Base-by-base conservation (phyloP, 2,329 filamentous ascomycete species). In the Moelleriella libera region DNA sequence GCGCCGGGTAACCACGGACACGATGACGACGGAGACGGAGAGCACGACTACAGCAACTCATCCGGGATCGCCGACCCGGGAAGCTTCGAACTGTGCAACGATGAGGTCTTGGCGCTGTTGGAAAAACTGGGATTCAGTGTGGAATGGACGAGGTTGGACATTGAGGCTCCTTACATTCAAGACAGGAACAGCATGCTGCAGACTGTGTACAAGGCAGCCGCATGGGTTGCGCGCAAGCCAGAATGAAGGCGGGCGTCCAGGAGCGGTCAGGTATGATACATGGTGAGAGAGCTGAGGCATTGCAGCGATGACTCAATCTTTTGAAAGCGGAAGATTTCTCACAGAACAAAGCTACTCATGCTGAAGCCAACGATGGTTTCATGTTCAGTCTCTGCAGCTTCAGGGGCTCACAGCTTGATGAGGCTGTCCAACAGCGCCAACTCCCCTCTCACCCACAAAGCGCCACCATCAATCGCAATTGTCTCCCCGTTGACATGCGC, bases 11-110 rank as follows among this genome's bases (percentile, higher is more conserved):
- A 75, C 53, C 69, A 77, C 57, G 69, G 75, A 10, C 67, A 70
- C 41, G 70, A 74, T 34, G 66, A 70, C 39, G 71, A 74, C 46
- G 69, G 68, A 30, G 71, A 75, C 45, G 69, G 68, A 31, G 70
- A 73, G 50, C 66, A 71, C 51, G 71, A 75, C 50, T 64, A 65
- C 32, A 66, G 63, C 46, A 68, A 63, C 49, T 72, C 70, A 12
- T 70, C 74, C 43, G 88, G 88, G 1, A 94, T 96, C 52, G 88
- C 81, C 0, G 88, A 94, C 56, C 87, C 88, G 0, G 92, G 92
- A 0, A 88, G 82, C 52, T 86, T 97, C 54, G 92, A 98, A 68
- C 72, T 98, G 47, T 83, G 85, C 1, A 80, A 95, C 50, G 87
- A 95, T 30, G 92, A 98, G 68, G 85, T 98, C 8, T 65, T 94